Evolutionary conservation across 2,329 filamentous ascomycete species (phyloP).

Genomic region (Trichoderma koningiopsis): DNA sequence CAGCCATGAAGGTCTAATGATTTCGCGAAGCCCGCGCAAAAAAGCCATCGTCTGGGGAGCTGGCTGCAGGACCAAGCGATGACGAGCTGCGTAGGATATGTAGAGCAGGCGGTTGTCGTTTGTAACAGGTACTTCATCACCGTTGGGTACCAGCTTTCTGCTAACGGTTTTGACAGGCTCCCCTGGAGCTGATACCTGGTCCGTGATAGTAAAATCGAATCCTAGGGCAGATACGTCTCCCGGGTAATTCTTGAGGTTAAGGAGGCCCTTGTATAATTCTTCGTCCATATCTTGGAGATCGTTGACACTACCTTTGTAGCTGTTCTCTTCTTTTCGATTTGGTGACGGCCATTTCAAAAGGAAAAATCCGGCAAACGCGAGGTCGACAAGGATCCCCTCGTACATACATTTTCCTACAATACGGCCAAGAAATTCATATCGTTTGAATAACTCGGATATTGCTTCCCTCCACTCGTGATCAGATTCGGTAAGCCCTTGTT

Average conservation of each 20-base stretch:
- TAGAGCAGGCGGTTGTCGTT: slow-evolving; percentile 94
- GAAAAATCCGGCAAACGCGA: slow-evolving; percentile 93
- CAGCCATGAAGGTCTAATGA: slow-evolving; percentile 91
- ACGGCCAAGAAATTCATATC: slow-evolving; percentile 89
- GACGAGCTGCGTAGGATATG: slow-evolving; percentile 85
- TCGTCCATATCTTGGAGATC: slow-evolving; percentile 92
- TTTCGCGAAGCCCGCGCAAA: slow-evolving; percentile 78
- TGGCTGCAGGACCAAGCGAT: slow-evolving; percentile 81
- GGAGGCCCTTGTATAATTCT: slow-evolving; percentile 82
- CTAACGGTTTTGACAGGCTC: slow-evolving; percentile 64
- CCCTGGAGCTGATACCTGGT: slow-evolving; percentile 56
- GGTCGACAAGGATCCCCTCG: slow-evolving; percentile 91
- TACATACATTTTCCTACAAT: slow-evolving; percentile 97
- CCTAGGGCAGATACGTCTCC: slow-evolving; percentile 72
- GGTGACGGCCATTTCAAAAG: slow-evolving; percentile 90
- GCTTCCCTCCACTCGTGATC: slow-evolving; percentile 58
- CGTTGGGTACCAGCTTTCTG: slow-evolving; percentile 74
- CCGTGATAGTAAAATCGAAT: slow-evolving; percentile 87
- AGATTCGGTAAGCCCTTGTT: slow-evolving; percentile 53
- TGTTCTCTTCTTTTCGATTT: slow-evolving; percentile 62
- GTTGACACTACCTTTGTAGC: slow-evolving; percentile 90
- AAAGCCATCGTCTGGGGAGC: slow-evolving; percentile 84
- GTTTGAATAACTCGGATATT: slow-evolving; percentile 64
- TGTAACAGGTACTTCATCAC: slow-evolving; percentile 76
- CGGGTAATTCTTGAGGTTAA: slow-evolving; percentile 79